phyloP scores from a whole-genome alignment of 1,284 basidiomycete species.

The Cryptococcus neoformans region DNA sequence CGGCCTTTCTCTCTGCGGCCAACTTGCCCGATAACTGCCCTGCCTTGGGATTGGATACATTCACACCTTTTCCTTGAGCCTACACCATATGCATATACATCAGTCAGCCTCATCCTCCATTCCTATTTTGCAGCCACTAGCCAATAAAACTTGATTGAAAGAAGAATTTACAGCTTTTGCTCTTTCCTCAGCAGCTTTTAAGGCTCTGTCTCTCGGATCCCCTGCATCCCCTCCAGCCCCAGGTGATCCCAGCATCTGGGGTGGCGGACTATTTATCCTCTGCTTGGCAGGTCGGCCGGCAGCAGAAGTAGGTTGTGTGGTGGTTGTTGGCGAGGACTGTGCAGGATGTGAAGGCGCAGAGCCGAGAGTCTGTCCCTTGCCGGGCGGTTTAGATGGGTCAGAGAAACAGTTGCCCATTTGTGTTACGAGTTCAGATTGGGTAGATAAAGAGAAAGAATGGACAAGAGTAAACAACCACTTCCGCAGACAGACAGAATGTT shows the following conservation, averaged over 20 bases:
- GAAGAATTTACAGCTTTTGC: slow-evolving; percentile 39
- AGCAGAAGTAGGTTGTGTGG: background rate
- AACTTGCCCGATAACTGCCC: slow-evolving; percentile 45
- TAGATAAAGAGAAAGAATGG: background rate
- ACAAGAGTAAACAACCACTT: background rate
- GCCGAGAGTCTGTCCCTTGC: slow-evolving; percentile 41
- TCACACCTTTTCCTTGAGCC: slow-evolving; percentile 43
- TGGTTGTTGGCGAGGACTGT: slow-evolving; percentile 7
- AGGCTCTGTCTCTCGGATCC: slow-evolving; percentile 39
- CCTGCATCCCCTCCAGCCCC: slow-evolving; percentile 6
- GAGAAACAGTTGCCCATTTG: slow-evolving; percentile 50
- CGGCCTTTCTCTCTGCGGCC: slow-evolving; percentile 29
- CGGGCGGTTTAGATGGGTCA: slow-evolving; percentile 34
- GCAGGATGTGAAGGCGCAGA: slow-evolving; percentile 16
- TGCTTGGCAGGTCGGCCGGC: slow-evolving; percentile 5
- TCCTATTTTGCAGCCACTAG: background rate
- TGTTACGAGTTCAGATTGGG: background rate
- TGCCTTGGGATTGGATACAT: slow-evolving; percentile 39
- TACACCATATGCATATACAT: slow-evolving; percentile 6
- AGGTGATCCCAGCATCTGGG: slow-evolving; percentile 15
- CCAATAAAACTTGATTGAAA: background rate
- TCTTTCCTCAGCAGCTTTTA: slow-evolving; percentile 44
- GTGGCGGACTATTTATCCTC: slow-evolving; percentile 12
- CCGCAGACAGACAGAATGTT: too few species aligned
- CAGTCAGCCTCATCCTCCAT: background rate